phyloP scores from a whole-genome alignment of 306 rosid species.

The Corylus avellana region DNA sequence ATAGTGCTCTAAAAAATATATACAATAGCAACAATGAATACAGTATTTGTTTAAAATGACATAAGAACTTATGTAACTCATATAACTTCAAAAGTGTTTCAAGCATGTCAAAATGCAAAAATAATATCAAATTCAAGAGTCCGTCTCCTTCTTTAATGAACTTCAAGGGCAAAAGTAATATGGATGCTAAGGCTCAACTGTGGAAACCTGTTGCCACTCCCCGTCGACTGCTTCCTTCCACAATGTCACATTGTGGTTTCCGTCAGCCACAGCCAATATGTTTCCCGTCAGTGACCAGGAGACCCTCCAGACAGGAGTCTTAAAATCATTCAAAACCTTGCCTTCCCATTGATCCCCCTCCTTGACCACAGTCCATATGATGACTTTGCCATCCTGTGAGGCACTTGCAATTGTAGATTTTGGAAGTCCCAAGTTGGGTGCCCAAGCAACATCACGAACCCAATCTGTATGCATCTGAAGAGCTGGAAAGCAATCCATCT shows the following conservation, averaged over 20 bases:
- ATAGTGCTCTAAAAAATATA: neutral
- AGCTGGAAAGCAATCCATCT: slow-evolving; percentile 90
- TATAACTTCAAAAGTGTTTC: neutral
- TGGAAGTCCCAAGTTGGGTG: slow-evolving; percentile 86
- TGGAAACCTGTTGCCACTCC: slow-evolving; percentile 86
- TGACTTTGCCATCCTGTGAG: slow-evolving; percentile 75
- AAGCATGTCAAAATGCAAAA: neutral
- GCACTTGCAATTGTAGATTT: slow-evolving; percentile 84
- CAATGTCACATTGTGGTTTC: slow-evolving; percentile 69
- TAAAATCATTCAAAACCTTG: slow-evolving; percentile 68
- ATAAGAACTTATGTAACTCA: neutral
- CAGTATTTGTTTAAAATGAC: no score
- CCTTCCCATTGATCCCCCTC: slow-evolving; percentile 97
- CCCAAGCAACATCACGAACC: slow-evolving; percentile 94
- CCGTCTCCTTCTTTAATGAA: no score
- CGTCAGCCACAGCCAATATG: slow-evolving; percentile 87
- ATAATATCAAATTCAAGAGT: neutral
- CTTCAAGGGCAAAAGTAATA: slow-evolving; percentile 14
- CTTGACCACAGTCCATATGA: slow-evolving; percentile 81
- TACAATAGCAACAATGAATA: no score
- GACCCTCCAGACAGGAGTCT: slow-evolving; percentile 79
- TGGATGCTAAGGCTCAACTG: slow-evolving; percentile 67
- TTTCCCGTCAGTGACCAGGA: slow-evolving; percentile 92
- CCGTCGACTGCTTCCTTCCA: slow-evolving; percentile 92
- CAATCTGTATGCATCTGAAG: slow-evolving; percentile 83